phyloP scores from a whole-genome alignment of 2,329 filamentous ascomycete species.

The Ophiostoma fasciatum region DNA sequence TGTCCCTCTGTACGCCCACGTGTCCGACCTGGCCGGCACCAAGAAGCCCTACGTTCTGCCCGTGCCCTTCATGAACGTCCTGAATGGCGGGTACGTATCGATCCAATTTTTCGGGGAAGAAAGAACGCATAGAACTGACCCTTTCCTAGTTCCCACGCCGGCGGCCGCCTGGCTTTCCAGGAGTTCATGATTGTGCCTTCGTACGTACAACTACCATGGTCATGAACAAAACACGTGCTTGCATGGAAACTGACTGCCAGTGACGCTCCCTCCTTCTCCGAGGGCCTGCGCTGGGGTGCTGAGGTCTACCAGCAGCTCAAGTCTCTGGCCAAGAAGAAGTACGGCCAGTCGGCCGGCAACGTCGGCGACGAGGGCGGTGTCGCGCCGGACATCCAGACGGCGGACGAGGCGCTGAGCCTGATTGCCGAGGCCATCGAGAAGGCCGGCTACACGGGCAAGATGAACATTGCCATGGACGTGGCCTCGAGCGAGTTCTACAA shows the following conservation, averaged over 20 bases:
- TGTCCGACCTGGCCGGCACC: constrained; percentile 75
- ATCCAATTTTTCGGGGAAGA: background rate
- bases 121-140: background rate
- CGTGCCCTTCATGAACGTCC: constrained; percentile 86
- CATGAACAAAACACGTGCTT: too few relatives aligned
- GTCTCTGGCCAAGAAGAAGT: constrained; percentile 95
- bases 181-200: constrained; percentile 92
- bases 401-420: constrained; percentile 91
- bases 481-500: constrained; percentile 99
- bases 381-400: constrained; percentile 93
- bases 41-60: constrained; percentile 87
- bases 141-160: constrained; percentile 65
- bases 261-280: constrained; percentile 76
- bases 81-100: constrained; percentile 51
- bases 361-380: constrained; percentile 99
- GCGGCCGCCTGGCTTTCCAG: constrained; percentile 89
- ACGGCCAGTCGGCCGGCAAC: constrained; percentile 96
- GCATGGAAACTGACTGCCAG: constrained; percentile 28
- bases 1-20: constrained; percentile 74
- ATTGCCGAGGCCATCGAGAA: constrained; percentile 89
- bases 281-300: constrained; percentile 89
- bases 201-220: too few relatives aligned
- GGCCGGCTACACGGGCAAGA: constrained; percentile 88
- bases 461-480: constrained; percentile 98
- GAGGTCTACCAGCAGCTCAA: constrained; percentile 99